Percentiles rank a stretch among this genome's conserved stretches.
phyloP scores from a whole-genome alignment of 2,329 filamentous ascomycete genomes.

The Ophiostoma australiae region DNA sequence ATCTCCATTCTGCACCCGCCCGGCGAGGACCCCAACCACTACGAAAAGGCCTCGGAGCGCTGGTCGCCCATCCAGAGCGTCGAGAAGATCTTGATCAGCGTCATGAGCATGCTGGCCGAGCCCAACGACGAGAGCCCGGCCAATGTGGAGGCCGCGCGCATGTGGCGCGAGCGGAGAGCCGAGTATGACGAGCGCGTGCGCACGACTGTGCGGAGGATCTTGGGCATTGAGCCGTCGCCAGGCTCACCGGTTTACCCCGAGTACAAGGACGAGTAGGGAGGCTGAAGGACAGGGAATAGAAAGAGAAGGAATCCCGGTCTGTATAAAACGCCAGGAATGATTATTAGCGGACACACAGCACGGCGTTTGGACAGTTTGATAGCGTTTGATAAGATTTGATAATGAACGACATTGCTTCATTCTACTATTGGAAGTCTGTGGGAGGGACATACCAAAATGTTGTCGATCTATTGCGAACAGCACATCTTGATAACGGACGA shows the following conservation, averaged over 20 bases:
- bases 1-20: slow-evolving; percentile 97
- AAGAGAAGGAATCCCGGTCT: background rate
- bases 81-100: slow-evolving; percentile 92
- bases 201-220: slow-evolving; percentile 70
- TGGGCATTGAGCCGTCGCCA: slow-evolving; percentile 48
- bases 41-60: slow-evolving; percentile 90
- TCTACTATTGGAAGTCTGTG: background rate
- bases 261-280: background rate
- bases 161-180: slow-evolving; percentile 80
- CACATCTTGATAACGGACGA: too few relatives aligned
- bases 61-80: slow-evolving; percentile 97
- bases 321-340: background rate
- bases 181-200: slow-evolving; percentile 86
- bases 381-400: background rate
- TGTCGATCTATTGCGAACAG: background rate
- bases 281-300: background rate
- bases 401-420: background rate
- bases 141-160: slow-evolving; percentile 91
- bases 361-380: slow-evolving; percentile 1
- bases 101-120: slow-evolving; percentile 98
- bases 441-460: background rate
- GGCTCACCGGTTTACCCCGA: background rate
- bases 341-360: background rate
- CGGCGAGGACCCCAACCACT: slow-evolving; percentile 96
- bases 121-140: slow-evolving; percentile 96